Evolutionary conservation across 2,329 filamentous ascomycete species (phyloP), one percentile per base, ranked within the genome.

Genomic region (Daldinia sp.): DNA sequence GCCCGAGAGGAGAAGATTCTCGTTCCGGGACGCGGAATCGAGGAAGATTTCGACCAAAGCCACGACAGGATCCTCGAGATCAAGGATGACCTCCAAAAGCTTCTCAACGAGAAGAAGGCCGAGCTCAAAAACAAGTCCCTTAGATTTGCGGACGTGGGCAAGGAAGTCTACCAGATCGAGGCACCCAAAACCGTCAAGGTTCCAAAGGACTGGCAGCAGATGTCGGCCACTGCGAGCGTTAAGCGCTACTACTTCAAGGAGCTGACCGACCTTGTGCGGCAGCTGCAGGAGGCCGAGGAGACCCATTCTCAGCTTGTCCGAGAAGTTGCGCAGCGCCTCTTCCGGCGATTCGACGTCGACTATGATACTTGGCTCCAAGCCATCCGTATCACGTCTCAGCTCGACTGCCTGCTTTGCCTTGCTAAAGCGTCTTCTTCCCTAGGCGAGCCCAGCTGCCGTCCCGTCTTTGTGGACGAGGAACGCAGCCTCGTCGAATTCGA

Each of bases 131-230:
- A 91, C 65, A 92, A 87, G 72, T 86, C 87, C 0, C 86, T 95
- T 69, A 90, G 90, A 76, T 96, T 90, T 74, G 89, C 89, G 30
- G 93, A 98, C 77, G 92, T 97, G 6, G 96, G 96, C 68, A 99
- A 99, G 79, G 96, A 99, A 77, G 93, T 99, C 59, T 98, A 97
- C 81, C 95, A 99, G 80, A 86, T 99, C 10, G 96, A 99, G 78
- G 91, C 93, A 0, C 95, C 96, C 0, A 97, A 96, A 79, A 82
- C 83, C 0, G 84, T 93, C 76, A 97, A 97, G 79, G 89, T 99
- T 2, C 96, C 96, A 0, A 92, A 92, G 72, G 88, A 84, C 74
- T 99, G 96, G 94, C 90, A 94, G 70, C 95, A 98, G 77, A 98
- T 98, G 94, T 98, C 96, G 4, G 92, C 94, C 0, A 98, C 96